Percentiles rank a stretch among this genome's conserved stretches.
Conservation (phyloP, 2,329 filamentous ascomycete genomes). For the Byssochlamys sp. region DNA sequence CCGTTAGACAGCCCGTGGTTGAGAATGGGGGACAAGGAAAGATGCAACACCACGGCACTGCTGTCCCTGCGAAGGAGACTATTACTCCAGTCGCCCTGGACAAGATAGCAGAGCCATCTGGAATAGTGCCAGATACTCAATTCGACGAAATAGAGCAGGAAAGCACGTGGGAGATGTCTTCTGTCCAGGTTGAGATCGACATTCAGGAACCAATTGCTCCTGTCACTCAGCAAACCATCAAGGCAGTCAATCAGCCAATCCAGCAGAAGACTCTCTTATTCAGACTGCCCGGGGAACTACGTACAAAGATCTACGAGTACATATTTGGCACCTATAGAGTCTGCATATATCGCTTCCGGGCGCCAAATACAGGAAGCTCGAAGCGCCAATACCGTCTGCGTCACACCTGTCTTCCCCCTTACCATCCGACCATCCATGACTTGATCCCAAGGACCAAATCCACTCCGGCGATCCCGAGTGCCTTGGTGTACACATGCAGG, state of each 20-base stretch:
- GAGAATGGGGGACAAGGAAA: background rate
- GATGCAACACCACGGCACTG: background rate
- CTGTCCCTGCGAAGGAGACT: background rate
- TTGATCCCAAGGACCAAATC: background rate
- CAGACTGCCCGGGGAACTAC: conserved; percentile 58
- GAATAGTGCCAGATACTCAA: background rate
- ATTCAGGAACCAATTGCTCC: background rate
- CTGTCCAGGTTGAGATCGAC: background rate
- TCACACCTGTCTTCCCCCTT: conserved; percentile 38
- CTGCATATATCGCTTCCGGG: conserved; percentile 21
- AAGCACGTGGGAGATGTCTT: background rate
- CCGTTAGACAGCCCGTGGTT: background rate
- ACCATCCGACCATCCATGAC: conserved; percentile 6
- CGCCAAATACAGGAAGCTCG: conserved; percentile 53
- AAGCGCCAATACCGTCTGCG: conserved; percentile 58
- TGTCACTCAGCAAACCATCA: background rate
- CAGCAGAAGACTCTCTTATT: conserved; percentile 50
- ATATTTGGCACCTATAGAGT: conserved; percentile 40
- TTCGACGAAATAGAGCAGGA: background rate
- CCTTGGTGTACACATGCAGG: conserved; percentile 52
- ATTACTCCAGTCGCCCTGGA: background rate
- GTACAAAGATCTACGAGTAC: conserved; percentile 58
- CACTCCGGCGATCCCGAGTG: conserved; percentile 27
- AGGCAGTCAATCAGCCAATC: background rate
- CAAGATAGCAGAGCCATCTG: background rate